phyloP scores from a whole-genome alignment of 768 basidiomycete genomes.

The Tylopilus rubrobrunneus region DNA sequence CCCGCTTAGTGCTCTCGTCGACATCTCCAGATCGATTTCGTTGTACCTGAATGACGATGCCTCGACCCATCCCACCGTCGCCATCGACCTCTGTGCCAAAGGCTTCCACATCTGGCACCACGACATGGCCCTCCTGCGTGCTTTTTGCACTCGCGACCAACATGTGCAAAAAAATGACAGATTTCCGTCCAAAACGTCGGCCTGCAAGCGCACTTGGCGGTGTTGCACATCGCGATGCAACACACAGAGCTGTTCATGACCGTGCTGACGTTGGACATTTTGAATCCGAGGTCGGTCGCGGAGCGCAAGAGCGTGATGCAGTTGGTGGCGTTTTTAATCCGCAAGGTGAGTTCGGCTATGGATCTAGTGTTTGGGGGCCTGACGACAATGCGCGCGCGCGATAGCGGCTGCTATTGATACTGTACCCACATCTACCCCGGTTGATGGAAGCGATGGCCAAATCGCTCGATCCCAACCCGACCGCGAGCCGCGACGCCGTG shows the following conservation, averaged over 20 bases:
- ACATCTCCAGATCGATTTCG: constrained; percentile 80
- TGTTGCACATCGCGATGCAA: constrained; percentile 76
- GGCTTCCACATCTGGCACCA: constrained; percentile 96
- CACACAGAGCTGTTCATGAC: constrained; percentile 94
- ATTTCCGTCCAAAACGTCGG: constrained; percentile 66
- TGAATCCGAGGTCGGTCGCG: constrained; percentile 68
- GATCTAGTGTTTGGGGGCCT: no score
- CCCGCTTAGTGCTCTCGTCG: constrained; percentile 61
- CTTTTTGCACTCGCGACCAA: constrained; percentile 79
- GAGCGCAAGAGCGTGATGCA: constrained; percentile 87
- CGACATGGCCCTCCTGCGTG: constrained; percentile 84
- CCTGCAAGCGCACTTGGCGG: constrained; percentile 76
- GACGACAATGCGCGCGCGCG: no score
- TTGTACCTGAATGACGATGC: constrained; percentile 73
- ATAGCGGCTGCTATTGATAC: constrained; percentile 77
- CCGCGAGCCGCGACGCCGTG: constrained; percentile 73
- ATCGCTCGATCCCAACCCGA: constrained; percentile 89
- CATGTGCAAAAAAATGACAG: constrained; percentile 54
- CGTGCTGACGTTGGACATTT: constrained; percentile 88
- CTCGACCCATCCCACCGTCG: constrained; percentile 63
- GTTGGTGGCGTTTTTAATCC: constrained; percentile 87
- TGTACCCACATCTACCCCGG: constrained; percentile 79
- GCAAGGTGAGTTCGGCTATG: constrained; percentile 53
- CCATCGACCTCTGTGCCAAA: constrained; percentile 85
- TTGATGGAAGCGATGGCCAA: constrained; percentile 95